Evolutionary conservation across 2,329 filamentous ascomycete genomes (phyloP).

Genomic region (Dendrostoma leiphaemia): DNA sequence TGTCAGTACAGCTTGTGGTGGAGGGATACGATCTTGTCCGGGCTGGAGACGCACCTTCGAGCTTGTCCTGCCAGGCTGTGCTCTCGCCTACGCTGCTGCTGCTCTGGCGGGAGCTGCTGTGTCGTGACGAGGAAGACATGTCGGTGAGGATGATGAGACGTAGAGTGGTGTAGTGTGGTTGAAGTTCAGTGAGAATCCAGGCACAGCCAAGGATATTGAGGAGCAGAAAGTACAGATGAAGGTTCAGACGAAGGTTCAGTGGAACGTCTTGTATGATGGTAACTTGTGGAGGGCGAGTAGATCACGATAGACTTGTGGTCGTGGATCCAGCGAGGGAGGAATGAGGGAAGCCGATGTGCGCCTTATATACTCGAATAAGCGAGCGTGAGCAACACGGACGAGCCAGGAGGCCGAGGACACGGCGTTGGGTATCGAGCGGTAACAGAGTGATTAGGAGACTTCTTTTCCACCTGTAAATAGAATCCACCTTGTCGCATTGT

Average conservation of each 20-base stretch:
- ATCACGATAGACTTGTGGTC: no score
- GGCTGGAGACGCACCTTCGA: conserved; percentile 24
- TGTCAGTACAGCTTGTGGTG: background rate
- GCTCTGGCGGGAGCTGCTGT: conserved; percentile 16
- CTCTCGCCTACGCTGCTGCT: conserved; percentile 22
- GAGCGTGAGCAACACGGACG: conserved; percentile 8
- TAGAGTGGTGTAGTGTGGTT: background rate
- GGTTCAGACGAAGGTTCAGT: background rate
- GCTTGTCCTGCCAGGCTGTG: conserved; percentile 31
- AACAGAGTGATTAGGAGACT: background rate
- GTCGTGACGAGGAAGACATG: conserved; percentile 15
- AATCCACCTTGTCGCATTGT: conserved; percentile 6
- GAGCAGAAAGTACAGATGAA: background rate
- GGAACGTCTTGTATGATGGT: background rate
- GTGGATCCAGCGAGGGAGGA: conserved; percentile 1
- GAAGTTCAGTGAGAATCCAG: background rate
- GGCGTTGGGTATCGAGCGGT: conserved; percentile 7
- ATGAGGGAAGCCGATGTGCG: conserved; percentile 11
- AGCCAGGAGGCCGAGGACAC: background rate
- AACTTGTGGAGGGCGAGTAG: background rate
- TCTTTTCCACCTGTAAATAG: conserved; percentile 13
- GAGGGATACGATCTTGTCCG: background rate
- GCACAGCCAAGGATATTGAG: background rate
- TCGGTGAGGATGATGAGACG: conserved; percentile 14
- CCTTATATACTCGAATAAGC: conserved; percentile 15